phyloP scores from a whole-genome alignment of 805 yeast genomes.

The Candida fluviatilis region DNA sequence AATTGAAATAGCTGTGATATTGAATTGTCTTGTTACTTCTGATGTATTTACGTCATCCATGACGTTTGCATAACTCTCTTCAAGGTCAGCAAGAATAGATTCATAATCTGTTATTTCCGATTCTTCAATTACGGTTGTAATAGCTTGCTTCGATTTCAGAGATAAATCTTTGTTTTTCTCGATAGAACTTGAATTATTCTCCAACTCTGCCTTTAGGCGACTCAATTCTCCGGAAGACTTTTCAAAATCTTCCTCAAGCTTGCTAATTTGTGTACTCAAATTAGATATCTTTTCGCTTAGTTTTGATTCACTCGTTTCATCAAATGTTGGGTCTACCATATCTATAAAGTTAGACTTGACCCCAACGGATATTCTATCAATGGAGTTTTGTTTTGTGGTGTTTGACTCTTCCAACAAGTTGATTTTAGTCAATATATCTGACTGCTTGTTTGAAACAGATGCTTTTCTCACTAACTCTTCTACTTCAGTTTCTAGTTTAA shows the following conservation, averaged over 20 bases:
- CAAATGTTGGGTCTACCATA: slow-evolving; percentile 11
- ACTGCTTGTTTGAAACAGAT: slow-evolving; percentile 48
- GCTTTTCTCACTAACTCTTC: slow-evolving; percentile 54
- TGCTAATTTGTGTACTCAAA: background rate
- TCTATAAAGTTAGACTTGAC: slow-evolving; percentile 18
- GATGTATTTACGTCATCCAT: slow-evolving; percentile 64
- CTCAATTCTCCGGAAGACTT: slow-evolving; percentile 4
- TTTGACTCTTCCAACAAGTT: slow-evolving; percentile 41
- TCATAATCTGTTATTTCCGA: slow-evolving; percentile 50
- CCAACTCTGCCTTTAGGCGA: slow-evolving; percentile 7
- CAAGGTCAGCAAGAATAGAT: slow-evolving; percentile 48
- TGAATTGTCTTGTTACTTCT: slow-evolving; percentile 67
- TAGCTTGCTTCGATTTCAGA: slow-evolving; percentile 9
- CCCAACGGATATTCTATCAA: slow-evolving; percentile 21
- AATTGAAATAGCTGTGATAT: slow-evolving; percentile 59
- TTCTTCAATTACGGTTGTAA: slow-evolving; percentile 23
- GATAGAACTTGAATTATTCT: slow-evolving; percentile 2
- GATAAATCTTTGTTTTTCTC: background rate
- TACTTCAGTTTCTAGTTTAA: slow-evolving; percentile 28
- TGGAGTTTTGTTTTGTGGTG: slow-evolving; percentile 22
- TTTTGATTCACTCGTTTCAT: slow-evolving; percentile 4
- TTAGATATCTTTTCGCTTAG: slow-evolving; percentile 6
- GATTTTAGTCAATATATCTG: slow-evolving; percentile 55
- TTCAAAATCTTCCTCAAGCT: slow-evolving; percentile 5
- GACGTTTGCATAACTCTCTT: slow-evolving; percentile 57